Evolutionary conservation across 805 yeast genomes (phyloP).

Genomic region (Hermanozyma aechmeae): DNA sequence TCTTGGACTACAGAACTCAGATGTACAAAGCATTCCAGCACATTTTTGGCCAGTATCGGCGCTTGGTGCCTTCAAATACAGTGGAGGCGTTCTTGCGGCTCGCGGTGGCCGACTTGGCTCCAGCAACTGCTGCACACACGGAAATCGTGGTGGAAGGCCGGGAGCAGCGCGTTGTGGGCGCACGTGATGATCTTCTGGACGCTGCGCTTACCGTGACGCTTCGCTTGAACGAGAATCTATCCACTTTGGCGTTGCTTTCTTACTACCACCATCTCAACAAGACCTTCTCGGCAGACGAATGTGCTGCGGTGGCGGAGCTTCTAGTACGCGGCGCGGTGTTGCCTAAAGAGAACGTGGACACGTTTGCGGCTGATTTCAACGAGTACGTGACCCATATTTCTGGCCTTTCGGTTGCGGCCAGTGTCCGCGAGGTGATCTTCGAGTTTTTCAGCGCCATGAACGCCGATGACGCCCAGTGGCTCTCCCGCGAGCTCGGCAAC

Average conservation of each 20-base stretch:
- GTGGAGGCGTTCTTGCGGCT: conserved; percentile 8
- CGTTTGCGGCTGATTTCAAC: conserved; percentile 57
- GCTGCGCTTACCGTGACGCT: conserved; percentile 9
- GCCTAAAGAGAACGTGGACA: conserved; percentile 32
- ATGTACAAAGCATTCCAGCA: conserved; percentile 17
- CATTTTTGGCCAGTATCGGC: conserved; percentile 20
- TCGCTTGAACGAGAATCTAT: neutral
- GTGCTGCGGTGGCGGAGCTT: conserved; percentile 11
- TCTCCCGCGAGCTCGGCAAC: too few relatives aligned
- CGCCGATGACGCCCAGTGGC: conserved; percentile 30
- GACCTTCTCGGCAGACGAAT: neutral
- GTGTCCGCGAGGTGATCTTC: conserved; percentile 52
- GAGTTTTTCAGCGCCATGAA: conserved; percentile 48
- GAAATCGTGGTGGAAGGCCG: too few relatives aligned
- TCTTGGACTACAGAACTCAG: conserved; percentile 16
- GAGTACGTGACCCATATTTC: conserved; percentile 64
- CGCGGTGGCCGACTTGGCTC: conserved; percentile 15
- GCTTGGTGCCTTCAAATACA: conserved; percentile 11
- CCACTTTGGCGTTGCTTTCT: neutral
- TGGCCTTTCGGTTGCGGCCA: conserved; percentile 44
- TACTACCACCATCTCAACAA: neutral
- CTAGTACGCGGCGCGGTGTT: conserved; percentile 31
- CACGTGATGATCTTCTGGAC: too few relatives aligned
- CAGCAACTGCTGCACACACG: neutral
- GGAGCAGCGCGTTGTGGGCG: too few relatives aligned